A percentile compares a stretch with the other conserved stretches of the same genome.
These are phyloP conservation scores for fission yeast (Schizosaccharomyces pombe) DNA, from an alignment of 805 yeast genomes.

Conservation along the genomic window DNA sequence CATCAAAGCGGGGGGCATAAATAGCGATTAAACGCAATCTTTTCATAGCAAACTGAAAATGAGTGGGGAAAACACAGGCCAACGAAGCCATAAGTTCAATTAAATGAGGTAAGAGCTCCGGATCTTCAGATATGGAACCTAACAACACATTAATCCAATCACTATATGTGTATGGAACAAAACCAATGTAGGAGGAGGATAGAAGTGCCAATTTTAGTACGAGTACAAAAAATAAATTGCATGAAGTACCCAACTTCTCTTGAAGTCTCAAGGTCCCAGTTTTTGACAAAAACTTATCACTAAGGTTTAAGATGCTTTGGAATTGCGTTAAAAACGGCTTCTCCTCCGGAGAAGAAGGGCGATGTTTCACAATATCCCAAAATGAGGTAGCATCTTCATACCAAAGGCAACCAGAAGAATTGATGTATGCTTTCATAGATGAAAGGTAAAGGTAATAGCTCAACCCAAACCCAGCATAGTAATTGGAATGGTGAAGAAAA, in stretches of 20 bases:
- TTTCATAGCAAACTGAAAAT: background rate
- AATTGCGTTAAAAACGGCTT: background rate
- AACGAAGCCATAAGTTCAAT: background rate
- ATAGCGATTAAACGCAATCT: background rate
- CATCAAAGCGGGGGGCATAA: background rate
- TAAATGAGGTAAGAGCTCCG: background rate
- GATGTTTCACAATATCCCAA: background rate
- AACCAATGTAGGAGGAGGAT: background rate
- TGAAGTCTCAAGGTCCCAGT: background rate
- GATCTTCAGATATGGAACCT: background rate
- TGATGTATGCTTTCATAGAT: background rate
- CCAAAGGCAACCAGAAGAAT: background rate
- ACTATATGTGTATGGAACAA: background rate
- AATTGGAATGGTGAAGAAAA: background rate
- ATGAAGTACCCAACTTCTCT: background rate
- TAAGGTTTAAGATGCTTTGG: background rate
- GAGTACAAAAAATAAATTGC: background rate
- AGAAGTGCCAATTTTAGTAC: background rate
- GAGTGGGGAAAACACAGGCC: background rate
- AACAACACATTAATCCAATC: background rate
- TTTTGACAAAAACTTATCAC: background rate
- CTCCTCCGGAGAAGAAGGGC: background rate
- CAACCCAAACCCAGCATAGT: background rate
- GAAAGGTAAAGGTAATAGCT: background rate
- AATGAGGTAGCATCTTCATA: background rate